These are phyloP conservation scores for Calonectria pauciramosa DNA, from an alignment of 2,329 filamentous ascomycete genomes.

Conservation along the genomic window DNA sequence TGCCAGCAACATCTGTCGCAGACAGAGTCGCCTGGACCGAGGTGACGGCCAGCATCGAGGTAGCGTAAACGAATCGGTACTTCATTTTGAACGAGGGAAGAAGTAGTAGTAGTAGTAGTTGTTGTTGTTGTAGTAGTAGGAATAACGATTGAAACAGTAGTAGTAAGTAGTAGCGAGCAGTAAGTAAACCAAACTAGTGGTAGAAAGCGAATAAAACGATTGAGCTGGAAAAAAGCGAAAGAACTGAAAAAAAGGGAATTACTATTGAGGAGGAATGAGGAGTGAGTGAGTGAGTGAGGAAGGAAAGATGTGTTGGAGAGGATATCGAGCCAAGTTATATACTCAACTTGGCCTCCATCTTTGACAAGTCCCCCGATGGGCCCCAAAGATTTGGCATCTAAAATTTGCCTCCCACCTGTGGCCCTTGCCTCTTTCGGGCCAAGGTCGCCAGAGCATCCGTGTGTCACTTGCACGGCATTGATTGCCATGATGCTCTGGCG, in stretches of 20 bases:
- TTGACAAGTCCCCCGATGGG: not conserved
- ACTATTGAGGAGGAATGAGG: slow-evolving; percentile 6
- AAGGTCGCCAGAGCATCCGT: not conserved
- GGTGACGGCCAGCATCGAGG: slow-evolving; percentile 8
- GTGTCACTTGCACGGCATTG: slow-evolving; percentile 10
- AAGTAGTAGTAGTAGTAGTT: no score
- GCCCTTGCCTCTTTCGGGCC: not conserved
- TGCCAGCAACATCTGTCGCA: not conserved
- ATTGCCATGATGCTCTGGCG: slow-evolving; percentile 5
- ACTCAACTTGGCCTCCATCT: not conserved
- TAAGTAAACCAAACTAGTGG: not conserved
- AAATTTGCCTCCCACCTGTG: slow-evolving; percentile 1
- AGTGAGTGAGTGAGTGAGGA: slow-evolving; percentile 9
- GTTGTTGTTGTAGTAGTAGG: no score
- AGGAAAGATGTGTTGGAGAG: not conserved
- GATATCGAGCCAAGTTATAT: not conserved
- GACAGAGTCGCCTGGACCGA: slow-evolving; percentile 9
- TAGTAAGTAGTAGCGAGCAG: not conserved
- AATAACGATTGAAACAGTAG: slow-evolving; percentile 5
- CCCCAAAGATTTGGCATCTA: not conserved
- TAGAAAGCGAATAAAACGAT: not conserved
- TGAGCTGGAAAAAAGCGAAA: not conserved
- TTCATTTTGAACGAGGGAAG: slow-evolving; percentile 5
- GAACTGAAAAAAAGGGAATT: not conserved
- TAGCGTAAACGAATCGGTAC: slow-evolving; percentile 6